A percentile compares a stretch with the other conserved stretches of the same genome.
phyloP scores from a whole-genome alignment of 2,329 filamentous ascomycete genomes.

The Gremmenia infestans region DNA sequence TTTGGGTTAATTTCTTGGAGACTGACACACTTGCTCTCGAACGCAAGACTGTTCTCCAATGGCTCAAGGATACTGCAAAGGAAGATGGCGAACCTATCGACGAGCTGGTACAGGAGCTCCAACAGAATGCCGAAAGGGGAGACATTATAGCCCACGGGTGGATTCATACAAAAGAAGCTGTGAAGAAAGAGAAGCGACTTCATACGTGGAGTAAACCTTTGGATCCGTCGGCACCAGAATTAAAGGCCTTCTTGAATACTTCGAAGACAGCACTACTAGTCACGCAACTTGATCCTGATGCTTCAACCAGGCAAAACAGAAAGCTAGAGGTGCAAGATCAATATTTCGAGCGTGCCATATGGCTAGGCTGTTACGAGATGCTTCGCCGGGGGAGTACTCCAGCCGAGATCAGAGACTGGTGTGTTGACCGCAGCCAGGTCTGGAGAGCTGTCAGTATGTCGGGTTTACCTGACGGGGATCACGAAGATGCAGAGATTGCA shows the following conservation, averaged over 20 bases:
- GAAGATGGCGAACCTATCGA: conserved; percentile 65
- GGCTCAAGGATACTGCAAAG: conserved; percentile 75
- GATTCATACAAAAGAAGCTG: conserved; percentile 83
- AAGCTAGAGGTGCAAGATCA: conserved; percentile 77
- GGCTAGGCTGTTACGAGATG: conserved; percentile 92
- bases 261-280: conserved; percentile 62
- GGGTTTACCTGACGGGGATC: conserved; percentile 56
- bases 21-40: conserved; percentile 71
- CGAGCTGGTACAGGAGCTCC: conserved; percentile 68
- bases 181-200: conserved; percentile 85
- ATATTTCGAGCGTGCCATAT: conserved; percentile 84
- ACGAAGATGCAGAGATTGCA: conserved; percentile 39
- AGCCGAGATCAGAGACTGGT: conserved; percentile 77
- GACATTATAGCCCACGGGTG: conserved; percentile 84
- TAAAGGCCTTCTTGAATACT: conserved; percentile 51
- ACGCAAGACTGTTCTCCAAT: conserved; percentile 74
- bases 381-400: conserved; percentile 76
- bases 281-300: conserved; percentile 89
- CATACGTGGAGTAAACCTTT: conserved; percentile 61
- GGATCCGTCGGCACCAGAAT: conserved; percentile 55
- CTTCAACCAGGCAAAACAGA: conserved; percentile 71
- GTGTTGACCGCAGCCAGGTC: conserved; percentile 74
- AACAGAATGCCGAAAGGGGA: conserved; percentile 70
- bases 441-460: conserved; percentile 86
- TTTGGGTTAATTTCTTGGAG: conserved; percentile 71